phyloP scores from a whole-genome alignment of 2,329 filamentous ascomycete genomes.

The Xylariaceae sp. region DNA sequence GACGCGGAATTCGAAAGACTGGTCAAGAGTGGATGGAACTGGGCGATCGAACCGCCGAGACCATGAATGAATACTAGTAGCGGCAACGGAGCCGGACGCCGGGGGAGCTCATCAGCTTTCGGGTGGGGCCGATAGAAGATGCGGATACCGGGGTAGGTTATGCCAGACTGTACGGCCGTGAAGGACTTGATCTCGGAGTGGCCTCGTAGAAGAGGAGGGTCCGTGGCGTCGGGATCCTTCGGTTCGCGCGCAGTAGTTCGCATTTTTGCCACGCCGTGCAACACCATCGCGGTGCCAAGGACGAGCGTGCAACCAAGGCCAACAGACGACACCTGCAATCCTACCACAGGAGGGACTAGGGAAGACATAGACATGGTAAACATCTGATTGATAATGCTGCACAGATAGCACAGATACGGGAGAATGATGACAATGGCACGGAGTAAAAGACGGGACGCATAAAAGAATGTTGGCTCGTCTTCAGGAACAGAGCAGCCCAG shows the following conservation, averaged over 20 bases:
- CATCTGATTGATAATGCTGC: constrained; percentile 17
- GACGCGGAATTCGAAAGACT: constrained; percentile 78
- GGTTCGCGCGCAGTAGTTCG: constrained; percentile 22
- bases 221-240: constrained; percentile 49
- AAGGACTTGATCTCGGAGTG: constrained; percentile 68
- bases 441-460: neutral
- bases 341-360: constrained; percentile 15
- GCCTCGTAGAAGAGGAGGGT: constrained; percentile 75
- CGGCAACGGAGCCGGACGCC: constrained; percentile 66
- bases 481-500: neutral
- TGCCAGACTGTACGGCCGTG: constrained; percentile 56
- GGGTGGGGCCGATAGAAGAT: constrained; percentile 80
- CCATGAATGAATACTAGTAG: constrained; percentile 89
- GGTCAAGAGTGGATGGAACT: constrained; percentile 76
- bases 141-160: constrained; percentile 70
- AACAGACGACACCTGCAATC: constrained; percentile 9
- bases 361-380: constrained; percentile 25
- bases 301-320: constrained; percentile 21
- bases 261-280: constrained; percentile 25
- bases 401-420: neutral
- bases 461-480: neutral
- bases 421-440: neutral
- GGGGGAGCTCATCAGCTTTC: constrained; percentile 75
- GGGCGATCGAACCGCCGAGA: constrained; percentile 83
- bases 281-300: constrained; percentile 24